Conservation (phyloP, 2,329 filamentous ascomycete species). For the Penicillium sp. region DNA sequence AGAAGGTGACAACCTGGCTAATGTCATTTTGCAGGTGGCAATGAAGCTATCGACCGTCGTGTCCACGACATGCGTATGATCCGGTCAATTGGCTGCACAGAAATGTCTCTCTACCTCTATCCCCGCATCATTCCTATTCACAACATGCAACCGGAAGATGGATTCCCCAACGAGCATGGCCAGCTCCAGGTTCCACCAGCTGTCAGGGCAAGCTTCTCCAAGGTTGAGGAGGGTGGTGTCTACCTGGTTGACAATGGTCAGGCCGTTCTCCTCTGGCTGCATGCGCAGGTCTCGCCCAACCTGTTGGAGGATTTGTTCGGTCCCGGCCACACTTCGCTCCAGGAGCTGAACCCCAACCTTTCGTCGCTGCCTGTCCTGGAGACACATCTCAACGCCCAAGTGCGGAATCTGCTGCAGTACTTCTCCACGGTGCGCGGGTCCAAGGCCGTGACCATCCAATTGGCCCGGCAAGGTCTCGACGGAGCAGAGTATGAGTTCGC, state of each 20-base stretch:
- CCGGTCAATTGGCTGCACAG: conserved; percentile 79
- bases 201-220: conserved; percentile 79
- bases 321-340: conserved; percentile 68
- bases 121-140: conserved; percentile 91
- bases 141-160: conserved; percentile 82
- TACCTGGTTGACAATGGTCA: conserved; percentile 97
- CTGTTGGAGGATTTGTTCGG: conserved; percentile 90
- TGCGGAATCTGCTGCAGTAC: conserved; percentile 90
- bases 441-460: conserved; percentile 84
- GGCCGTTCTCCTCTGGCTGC: conserved; percentile 87
- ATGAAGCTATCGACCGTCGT: conserved; percentile 85
- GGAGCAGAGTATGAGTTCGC: conserved; percentile 98
- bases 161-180: conserved; percentile 89
- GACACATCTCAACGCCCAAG: conserved; percentile 92
- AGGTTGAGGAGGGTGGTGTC: conserved; percentile 87
- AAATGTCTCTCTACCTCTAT: conserved; percentile 90
- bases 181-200: conserved; percentile 81
- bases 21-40: conserved; percentile 59
- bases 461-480: conserved; percentile 89
- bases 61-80: conserved; percentile 91
- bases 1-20: conserved; percentile 2
- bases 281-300: conserved; percentile 88
- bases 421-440: conserved; percentile 76
- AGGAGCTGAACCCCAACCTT: conserved; percentile 77
- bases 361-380: conserved; percentile 80